Conservation (phyloP, 2,329 filamentous ascomycete species). For the Ceratocystis eucalypticola region DNA sequence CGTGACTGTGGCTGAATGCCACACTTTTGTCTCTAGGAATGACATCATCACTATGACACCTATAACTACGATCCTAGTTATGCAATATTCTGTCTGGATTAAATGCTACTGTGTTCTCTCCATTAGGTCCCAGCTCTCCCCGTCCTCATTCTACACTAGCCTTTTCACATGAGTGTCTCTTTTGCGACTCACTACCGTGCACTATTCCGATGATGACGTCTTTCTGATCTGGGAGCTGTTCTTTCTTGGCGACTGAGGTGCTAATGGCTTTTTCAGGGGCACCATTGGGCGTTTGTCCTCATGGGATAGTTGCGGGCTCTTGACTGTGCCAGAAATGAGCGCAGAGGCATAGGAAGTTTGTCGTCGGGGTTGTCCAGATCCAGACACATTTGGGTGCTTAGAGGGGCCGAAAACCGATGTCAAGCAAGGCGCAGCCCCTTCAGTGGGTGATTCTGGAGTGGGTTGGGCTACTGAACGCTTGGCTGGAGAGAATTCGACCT, state of each 20-base stretch:
- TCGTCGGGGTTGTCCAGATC: background rate
- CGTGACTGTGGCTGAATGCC: background rate
- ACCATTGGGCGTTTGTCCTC: background rate
- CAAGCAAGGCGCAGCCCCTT: background rate
- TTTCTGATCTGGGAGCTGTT: background rate
- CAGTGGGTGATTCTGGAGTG: background rate
- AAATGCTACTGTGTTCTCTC: background rate
- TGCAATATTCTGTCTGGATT: background rate
- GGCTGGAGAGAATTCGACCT: background rate
- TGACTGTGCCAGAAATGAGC: background rate
- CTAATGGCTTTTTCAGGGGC: background rate
- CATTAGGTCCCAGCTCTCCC: background rate
- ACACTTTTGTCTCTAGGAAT: background rate
- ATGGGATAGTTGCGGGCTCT: background rate
- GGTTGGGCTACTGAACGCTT: background rate
- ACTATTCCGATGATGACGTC: background rate
- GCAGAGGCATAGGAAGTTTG: background rate
- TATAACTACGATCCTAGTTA: too few relatives aligned
- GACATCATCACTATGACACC: background rate
- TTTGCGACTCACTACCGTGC: background rate
- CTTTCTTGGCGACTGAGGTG: background rate
- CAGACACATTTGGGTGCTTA: background rate
- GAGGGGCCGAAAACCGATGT: background rate
- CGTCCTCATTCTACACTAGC: background rate
- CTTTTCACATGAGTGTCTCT: background rate